A percentile compares a stretch with the other conserved stretches of the same genome.
Evolutionary conservation across 148 eudicot species (phyloP).

Genomic region (Euryodendron excelsum): DNA sequence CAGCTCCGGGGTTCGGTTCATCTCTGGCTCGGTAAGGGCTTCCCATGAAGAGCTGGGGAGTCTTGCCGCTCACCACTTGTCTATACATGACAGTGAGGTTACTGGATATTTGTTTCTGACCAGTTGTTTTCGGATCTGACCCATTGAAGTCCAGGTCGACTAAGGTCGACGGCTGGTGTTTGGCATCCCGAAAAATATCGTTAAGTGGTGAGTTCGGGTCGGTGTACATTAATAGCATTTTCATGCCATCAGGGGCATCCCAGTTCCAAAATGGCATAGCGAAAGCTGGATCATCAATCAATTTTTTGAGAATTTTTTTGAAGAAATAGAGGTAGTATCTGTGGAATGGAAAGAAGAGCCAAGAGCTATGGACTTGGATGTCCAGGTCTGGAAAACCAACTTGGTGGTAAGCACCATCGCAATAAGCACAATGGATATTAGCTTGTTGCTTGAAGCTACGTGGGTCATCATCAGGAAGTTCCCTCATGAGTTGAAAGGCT

Average conservation of each 20-base stretch:
- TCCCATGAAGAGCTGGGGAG: conserved; percentile 58
- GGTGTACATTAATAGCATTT: conserved; percentile 45
- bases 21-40: conserved; percentile 69
- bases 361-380: conserved; percentile 73
- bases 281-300: conserved; percentile 69
- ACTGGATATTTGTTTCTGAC: conserved; percentile 28
- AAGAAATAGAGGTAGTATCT: conserved; percentile 69
- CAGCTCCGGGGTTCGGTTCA: conserved; percentile 49
- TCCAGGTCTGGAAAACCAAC: conserved; percentile 59
- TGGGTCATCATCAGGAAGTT: conserved; percentile 68
- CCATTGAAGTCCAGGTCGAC: conserved; percentile 60
- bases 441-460: conserved; percentile 79
- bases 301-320: conserved; percentile 55
- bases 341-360: conserved; percentile 86
- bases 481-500: conserved; percentile 67
- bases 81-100: conserved; percentile 75
- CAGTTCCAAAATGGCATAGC: conserved; percentile 85
- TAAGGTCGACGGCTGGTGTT: conserved; percentile 47
- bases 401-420: conserved; percentile 81
- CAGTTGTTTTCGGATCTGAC: conserved; percentile 12
- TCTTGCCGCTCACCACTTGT: conserved; percentile 64
- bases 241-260: conserved; percentile 67
- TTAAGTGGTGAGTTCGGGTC: conserved; percentile 41
- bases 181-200: conserved; percentile 40
- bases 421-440: conserved; percentile 82